phyloP scores from a whole-genome alignment of 805 yeast species.

The Kazachstania viticola region DNA sequence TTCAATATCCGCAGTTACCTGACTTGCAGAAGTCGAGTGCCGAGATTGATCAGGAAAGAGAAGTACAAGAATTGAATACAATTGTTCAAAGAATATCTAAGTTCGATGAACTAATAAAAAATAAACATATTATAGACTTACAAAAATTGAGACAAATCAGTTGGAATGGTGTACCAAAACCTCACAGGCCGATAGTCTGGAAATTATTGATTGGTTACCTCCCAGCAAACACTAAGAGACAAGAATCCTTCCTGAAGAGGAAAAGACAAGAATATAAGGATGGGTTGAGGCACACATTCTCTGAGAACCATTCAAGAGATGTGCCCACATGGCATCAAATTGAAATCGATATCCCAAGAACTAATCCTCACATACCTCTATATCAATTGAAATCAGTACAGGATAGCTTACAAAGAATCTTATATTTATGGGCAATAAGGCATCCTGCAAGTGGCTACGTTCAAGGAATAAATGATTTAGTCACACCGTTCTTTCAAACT shows the following conservation, averaged over 20 bases:
- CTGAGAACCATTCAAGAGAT: constrained; percentile 42
- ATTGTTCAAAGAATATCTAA: constrained; percentile 49
- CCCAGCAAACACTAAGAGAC: constrained; percentile 73
- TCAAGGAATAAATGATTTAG: constrained; percentile 91
- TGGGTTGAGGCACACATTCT: constrained; percentile 57
- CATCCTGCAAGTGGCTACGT: constrained; percentile 98
- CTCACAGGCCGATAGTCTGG: constrained; percentile 78
- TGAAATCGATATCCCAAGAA: constrained; percentile 86
- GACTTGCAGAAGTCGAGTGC: constrained; percentile 14
- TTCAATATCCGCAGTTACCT: constrained; percentile 23
- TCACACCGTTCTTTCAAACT: constrained; percentile 85
- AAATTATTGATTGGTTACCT: constrained; percentile 80
- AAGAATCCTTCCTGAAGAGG: constrained; percentile 55
- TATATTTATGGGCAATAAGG: constrained; percentile 89
- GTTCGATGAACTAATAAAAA: constrained; percentile 51
- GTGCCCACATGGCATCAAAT: constrained; percentile 90
- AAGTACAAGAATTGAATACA: constrained; percentile 40
- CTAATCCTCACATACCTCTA: constrained; percentile 73
- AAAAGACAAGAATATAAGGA: constrained; percentile 79
- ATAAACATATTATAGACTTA: constrained; percentile 47
- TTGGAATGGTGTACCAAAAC: constrained; percentile 90
- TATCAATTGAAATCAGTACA: constrained; percentile 66
- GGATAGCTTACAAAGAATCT: constrained; percentile 62
- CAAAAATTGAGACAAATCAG: constrained; percentile 64
- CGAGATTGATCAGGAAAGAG: constrained; percentile 22